A percentile compares a stretch with the other conserved stretches of the same genome.
These are phyloP conservation scores for Rubia peregrina DNA, from an alignment of 305 asterid genomes.

Conservation along the genomic window DNA sequence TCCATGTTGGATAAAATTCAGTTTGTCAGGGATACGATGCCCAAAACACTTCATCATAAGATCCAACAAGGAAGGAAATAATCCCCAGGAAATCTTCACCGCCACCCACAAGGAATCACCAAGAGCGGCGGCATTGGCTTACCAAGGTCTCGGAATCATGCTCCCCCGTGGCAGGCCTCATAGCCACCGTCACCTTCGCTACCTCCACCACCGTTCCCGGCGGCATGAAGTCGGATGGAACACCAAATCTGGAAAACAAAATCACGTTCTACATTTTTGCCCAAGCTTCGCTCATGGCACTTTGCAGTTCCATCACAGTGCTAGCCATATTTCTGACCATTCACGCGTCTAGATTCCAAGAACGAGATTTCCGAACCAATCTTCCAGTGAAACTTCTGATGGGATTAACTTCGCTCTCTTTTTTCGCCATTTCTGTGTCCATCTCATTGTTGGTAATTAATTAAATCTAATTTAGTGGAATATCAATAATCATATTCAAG, in stretches of 20 bases:
- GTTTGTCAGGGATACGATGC: too few relatives aligned
- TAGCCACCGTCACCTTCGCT: constrained; percentile 23
- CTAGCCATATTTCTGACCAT: constrained; percentile 19
- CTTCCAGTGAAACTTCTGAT: constrained; percentile 21
- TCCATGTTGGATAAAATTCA: too few relatives aligned
- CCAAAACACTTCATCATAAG: too few relatives aligned
- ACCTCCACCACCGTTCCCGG: constrained; percentile 25
- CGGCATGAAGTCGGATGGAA: constrained; percentile 13
- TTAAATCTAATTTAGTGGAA: too few relatives aligned
- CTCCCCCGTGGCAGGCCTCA: constrained; percentile 19
- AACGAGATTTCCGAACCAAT: constrained; percentile 9
- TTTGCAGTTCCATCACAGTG: constrained; percentile 18
- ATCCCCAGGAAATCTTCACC: too few relatives aligned
- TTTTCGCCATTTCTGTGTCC: constrained; percentile 27
- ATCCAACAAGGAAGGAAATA: too few relatives aligned
- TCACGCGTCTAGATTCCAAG: constrained; percentile 17
- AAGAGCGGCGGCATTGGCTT: too few relatives aligned
- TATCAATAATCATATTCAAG: too few relatives aligned
- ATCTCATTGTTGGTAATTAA: too few relatives aligned
- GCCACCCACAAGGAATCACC: too few relatives aligned
- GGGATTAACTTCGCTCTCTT: constrained; percentile 28
- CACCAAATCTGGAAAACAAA: constrained; percentile 7
- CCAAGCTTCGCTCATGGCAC: constrained; percentile 20
- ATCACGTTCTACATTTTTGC: constrained; percentile 16
- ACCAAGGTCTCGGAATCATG: constrained; percentile 13